These are phyloP conservation scores for Brassica rapa DNA, from an alignment of 345 rosid species.

Conservation along the genomic window DNA sequence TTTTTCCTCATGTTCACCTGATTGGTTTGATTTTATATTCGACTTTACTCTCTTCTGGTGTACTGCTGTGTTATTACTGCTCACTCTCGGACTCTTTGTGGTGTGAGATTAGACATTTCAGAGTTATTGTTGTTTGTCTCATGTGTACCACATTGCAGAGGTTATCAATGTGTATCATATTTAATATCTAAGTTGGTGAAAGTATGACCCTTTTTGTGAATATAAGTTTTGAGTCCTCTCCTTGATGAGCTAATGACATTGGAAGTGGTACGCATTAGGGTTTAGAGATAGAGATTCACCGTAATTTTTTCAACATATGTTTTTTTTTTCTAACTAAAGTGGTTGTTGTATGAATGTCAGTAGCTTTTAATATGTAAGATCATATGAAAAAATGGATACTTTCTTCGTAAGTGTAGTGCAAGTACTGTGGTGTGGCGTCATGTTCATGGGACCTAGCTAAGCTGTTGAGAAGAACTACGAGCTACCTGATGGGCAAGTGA, in stretches of 20 bases:
- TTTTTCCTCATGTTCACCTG: not conserved
- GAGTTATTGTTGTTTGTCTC: conserved; percentile 30
- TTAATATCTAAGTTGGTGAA: not conserved
- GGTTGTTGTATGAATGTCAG: conserved; percentile 20
- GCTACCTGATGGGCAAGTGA: not conserved
- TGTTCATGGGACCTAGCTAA: conserved; percentile 39
- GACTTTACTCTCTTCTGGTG: conserved; percentile 34
- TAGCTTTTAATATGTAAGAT: conserved; percentile 29
- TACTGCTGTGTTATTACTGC: conserved; percentile 3
- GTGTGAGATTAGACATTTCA: conserved; percentile 27
- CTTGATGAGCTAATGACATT: not conserved
- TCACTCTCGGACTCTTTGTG: conserved; percentile 7
- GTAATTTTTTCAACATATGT: not conserved
- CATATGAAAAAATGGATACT: conserved; percentile 18
- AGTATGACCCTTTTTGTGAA: not conserved
- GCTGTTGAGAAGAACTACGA: too few species aligned
- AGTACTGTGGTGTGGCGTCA: conserved; percentile 43
- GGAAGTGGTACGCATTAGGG: not conserved
- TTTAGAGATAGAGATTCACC: not conserved
- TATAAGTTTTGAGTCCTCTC: not conserved
- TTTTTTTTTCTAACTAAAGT: conserved; percentile 16
- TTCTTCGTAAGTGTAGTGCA: conserved; percentile 35
- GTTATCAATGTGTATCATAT: conserved; percentile 27
- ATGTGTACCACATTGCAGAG: conserved; percentile 36
- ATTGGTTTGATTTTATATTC: conserved; percentile 8